These are phyloP conservation scores for Colletotrichum melonis DNA, from an alignment of 2,329 filamentous ascomycete species.

Conservation along the genomic window DNA sequence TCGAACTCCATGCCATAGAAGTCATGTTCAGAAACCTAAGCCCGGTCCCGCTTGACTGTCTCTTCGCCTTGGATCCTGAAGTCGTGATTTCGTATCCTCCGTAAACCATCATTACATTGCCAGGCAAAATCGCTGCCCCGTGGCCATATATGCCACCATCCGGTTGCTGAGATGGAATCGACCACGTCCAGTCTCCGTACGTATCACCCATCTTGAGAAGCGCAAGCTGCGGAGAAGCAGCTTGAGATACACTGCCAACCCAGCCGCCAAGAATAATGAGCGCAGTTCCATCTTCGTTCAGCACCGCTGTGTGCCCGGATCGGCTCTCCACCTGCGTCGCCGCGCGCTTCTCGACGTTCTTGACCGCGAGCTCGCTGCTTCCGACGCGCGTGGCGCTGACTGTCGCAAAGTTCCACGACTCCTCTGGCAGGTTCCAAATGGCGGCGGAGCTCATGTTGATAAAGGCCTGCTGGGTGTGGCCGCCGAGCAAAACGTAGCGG, in stretches of 20 bases:
- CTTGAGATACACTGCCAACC: slow-evolving; percentile 82
- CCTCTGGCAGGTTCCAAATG: slow-evolving; percentile 86
- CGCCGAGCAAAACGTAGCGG: slow-evolving; percentile 84
- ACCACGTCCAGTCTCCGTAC: slow-evolving; percentile 82
- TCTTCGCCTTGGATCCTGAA: slow-evolving; percentile 46
- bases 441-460: slow-evolving; percentile 95
- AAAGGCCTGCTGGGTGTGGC: slow-evolving; percentile 85
- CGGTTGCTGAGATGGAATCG: slow-evolving; percentile 65
- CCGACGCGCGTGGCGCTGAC: slow-evolving; percentile 53
- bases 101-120: slow-evolving; percentile 76
- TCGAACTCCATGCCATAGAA: slow-evolving; percentile 62
- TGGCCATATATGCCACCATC: slow-evolving; percentile 69
- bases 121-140: slow-evolving; percentile 71
- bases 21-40: slow-evolving; percentile 68
- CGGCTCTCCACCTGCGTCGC: slow-evolving; percentile 73
- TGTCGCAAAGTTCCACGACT: slow-evolving; percentile 85
- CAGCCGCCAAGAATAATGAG: slow-evolving; percentile 89
- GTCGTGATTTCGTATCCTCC: slow-evolving; percentile 67
- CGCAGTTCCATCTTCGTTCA: slow-evolving; percentile 82
- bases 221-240: slow-evolving; percentile 85
- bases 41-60: slow-evolving; percentile 43
- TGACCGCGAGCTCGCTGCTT: slow-evolving; percentile 68
- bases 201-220: slow-evolving; percentile 80
- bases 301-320: slow-evolving; percentile 88
- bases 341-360: slow-evolving; percentile 44